Evolutionary conservation across 495 filamentous ascomycete genomes (phyloP), one percentile per base, ranked within the genome.

Genomic region (Penicillium odoratum): DNA sequence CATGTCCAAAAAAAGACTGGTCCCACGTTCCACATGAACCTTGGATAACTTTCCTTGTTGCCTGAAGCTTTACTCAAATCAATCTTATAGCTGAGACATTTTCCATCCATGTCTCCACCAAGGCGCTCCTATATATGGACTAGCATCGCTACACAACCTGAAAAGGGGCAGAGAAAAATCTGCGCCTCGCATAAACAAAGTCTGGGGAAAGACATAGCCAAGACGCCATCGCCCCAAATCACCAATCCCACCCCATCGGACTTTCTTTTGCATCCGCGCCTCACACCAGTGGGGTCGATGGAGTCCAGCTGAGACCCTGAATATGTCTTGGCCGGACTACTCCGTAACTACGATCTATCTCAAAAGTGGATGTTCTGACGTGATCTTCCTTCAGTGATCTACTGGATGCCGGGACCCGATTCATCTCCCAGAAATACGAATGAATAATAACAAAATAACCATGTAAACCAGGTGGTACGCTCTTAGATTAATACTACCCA

Each of bases 21-120:
- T 47, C 26, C 44, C 44, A 47, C 44, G 38, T 40, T 40, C n/a
- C 38, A 40, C 38, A n/a, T 5, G 13, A n/a, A 16, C 13, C 38
- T 16, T 13, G 13, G 38, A 21, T 21, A 21, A 21, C 21, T 21
- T 21, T 11, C 13, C 15, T 47, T 28, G 44, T 28, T 47, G 44
- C 44, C 44, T 47, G 44, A 28, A 47, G 44, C 21, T 47, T 47
- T 21, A 13, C 44, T 45, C 42, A 15, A 45, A 44, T 16, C 42
- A 7, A 45, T 13, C 28, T 25, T 21, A 30, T 26, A 9, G 28
- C 45, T 48, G 46, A 48, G 46, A 48, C 46, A 48, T 48, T 48
- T 6, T 31, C 8, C 3, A 33, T 33, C 21, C 21, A 21, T 21
- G 21, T 21, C 21, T 21, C 21, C 21, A 21, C 21, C 21, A 21